Evolutionary conservation across 257 asterid genomes (phyloP).

Genomic region (Forsythia viridissima): DNA sequence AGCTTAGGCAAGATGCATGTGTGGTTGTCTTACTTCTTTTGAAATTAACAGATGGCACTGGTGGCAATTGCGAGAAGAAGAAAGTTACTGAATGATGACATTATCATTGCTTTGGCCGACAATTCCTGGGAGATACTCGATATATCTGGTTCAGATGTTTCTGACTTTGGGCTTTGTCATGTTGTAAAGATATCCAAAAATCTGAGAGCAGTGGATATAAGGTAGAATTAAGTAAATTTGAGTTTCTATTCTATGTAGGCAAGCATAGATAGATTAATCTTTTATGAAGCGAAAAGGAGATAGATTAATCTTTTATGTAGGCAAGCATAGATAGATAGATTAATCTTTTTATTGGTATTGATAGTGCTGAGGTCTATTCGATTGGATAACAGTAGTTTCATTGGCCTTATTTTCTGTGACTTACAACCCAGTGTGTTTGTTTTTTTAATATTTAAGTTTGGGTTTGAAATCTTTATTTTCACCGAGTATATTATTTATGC

Average conservation of each 20-base stretch:
- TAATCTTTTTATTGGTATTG: neutral
- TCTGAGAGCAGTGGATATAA: constrained; percentile 74
- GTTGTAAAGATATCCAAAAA: constrained; percentile 52
- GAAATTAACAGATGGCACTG: constrained; percentile 57
- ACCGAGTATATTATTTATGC: constrained; percentile 25
- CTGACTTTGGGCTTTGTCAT: constrained; percentile 71
- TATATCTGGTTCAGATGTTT: constrained; percentile 73
- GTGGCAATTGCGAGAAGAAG: constrained; percentile 90
- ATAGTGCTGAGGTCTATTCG: neutral
- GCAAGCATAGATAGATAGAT: neutral
- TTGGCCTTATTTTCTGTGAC: neutral
- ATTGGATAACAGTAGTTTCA: constrained; percentile 1
- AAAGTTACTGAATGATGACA: constrained; percentile 67
- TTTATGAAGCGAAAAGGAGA: too few species aligned
- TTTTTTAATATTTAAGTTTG: neutral
- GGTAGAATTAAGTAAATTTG: constrained; percentile 40
- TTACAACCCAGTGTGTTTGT: neutral
- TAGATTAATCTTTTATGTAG: neutral
- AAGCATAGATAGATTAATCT: neutral
- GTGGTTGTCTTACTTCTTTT: neutral
- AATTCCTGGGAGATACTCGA: constrained; percentile 80
- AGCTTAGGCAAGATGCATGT: neutral
- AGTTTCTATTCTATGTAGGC: constrained; percentile 2
- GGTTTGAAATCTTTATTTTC: constrained; percentile 16
- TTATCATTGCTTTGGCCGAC: constrained; percentile 71